These are phyloP conservation scores for Epichloe typhina DNA, from an alignment of 2,329 filamentous ascomycete species.

Conservation along the genomic window DNA sequence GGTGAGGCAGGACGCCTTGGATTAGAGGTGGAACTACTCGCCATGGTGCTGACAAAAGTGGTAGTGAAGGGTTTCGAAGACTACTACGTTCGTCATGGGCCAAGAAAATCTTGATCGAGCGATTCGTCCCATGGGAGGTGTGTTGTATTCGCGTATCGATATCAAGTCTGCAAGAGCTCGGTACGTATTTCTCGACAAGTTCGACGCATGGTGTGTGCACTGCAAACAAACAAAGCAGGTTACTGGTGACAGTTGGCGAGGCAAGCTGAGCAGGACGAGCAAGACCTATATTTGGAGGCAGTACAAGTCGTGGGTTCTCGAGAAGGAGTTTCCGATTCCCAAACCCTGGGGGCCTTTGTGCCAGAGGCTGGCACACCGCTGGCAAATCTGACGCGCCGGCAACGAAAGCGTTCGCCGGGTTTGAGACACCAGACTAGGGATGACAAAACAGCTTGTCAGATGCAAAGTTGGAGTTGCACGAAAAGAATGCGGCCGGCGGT, in stretches of 20 bases:
- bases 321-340: neutral
- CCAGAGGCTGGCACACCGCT: neutral
- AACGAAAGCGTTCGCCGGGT: neutral
- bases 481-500: neutral
- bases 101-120: neutral
- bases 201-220: constrained; percentile 5
- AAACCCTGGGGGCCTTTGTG: neutral
- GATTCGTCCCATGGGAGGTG: constrained; percentile 2
- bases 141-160: neutral
- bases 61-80: neutral
- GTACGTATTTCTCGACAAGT: neutral
- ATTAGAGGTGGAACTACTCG: constrained; percentile 18
- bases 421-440: neutral
- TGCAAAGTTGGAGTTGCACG: neutral
- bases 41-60: constrained; percentile 11
- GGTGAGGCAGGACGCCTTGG: constrained; percentile 16
- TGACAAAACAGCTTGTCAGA: neutral
- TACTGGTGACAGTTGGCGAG: neutral
- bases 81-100: constrained; percentile 6
- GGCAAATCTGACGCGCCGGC: neutral
- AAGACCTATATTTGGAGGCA: neutral
- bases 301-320: neutral
- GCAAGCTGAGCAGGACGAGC: neutral
- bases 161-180: constrained; percentile 6
- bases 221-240: neutral